phyloP scores from a whole-genome alignment of 192 early-diverging fungal species.

The Backusella circina region DNA sequence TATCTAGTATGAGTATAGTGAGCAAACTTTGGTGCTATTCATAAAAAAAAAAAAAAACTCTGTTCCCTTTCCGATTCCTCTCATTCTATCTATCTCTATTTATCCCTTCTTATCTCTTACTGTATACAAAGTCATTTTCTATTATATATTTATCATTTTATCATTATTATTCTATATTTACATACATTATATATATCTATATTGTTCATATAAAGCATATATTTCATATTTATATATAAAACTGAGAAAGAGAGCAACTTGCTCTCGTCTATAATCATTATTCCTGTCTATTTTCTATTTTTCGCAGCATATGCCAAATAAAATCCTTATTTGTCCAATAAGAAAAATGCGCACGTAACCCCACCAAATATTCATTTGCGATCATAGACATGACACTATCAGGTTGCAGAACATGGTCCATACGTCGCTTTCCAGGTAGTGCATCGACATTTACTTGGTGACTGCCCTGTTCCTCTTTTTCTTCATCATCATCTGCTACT shows the following conservation, averaged over 20 bases:
- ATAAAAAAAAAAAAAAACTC: not conserved
- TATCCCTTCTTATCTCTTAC: not conserved
- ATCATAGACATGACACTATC: conserved; percentile 50
- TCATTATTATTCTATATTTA: conserved; percentile 16
- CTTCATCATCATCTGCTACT: not conserved
- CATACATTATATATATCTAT: not conserved
- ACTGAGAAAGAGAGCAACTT: not conserved
- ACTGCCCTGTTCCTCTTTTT: conserved; percentile 1
- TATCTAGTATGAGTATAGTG: not conserved
- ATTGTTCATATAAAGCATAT: not conserved
- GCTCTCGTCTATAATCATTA: not conserved
- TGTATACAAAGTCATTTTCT: not conserved
- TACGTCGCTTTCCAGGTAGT: conserved; percentile 25
- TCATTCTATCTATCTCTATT: not conserved
- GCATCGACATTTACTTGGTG: conserved; percentile 1
- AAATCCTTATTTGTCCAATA: conserved; percentile 55
- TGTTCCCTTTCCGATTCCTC: not conserved
- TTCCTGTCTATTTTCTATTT: conserved; percentile 23
- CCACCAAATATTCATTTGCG: conserved; percentile 51
- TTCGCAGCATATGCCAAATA: conserved; percentile 35
- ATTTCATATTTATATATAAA: not conserved
- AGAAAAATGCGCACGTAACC: conserved; percentile 50
- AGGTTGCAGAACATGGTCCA: conserved; percentile 47
- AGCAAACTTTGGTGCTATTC: not conserved
- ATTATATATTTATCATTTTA: not conserved